A percentile compares a stretch with the other conserved stretches of the same genome.
phyloP scores from a whole-genome alignment of 371 early-diverging fungal genomes.

The Rhizopus stolonifer region DNA sequence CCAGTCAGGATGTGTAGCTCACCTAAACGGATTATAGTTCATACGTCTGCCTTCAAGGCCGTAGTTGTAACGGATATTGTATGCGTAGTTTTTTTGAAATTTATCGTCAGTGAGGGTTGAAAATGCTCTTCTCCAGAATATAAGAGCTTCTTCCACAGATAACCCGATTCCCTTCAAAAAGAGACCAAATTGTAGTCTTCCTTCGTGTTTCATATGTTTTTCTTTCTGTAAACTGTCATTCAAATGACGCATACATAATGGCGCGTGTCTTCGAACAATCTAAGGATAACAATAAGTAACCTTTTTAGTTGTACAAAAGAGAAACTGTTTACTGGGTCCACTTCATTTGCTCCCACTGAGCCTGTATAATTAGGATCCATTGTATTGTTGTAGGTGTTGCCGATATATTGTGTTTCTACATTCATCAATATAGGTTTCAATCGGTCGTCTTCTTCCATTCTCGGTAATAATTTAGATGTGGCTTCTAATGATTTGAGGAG shows the following conservation, averaged over 20 bases:
- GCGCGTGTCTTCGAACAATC: conserved; percentile 72
- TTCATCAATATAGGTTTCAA: conserved; percentile 84
- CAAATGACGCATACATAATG: conserved; percentile 90
- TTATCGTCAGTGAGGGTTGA: conserved; percentile 78
- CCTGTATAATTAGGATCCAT: conserved; percentile 43
- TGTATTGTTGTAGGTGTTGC: conserved; percentile 54
- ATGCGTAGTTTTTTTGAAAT: conserved; percentile 92
- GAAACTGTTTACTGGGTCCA: conserved; percentile 54
- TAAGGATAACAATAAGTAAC: conserved; percentile 11
- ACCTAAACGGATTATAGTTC: conserved; percentile 89
- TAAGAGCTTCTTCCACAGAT: conserved; percentile 85
- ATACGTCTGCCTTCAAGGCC: conserved; percentile 96
- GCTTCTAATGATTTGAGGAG: conserved; percentile 32
- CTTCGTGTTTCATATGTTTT: conserved; percentile 85
- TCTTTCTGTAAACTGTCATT: conserved; percentile 69
- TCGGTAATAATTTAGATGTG: conserved; percentile 73
- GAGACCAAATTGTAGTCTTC: conserved; percentile 90
- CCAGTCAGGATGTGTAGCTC: conserved; percentile 14
- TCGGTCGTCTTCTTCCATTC: conserved; percentile 94
- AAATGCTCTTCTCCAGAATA: conserved; percentile 89
- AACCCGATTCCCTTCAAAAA: conserved; percentile 96
- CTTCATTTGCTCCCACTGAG: conserved; percentile 59
- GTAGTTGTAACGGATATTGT: conserved; percentile 97
- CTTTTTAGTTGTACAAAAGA: not conserved
- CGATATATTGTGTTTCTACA: conserved; percentile 82